Evolutionary conservation across 73 alveolate species (phyloP).

Genomic region (Diophrys appendiculata): DNA sequence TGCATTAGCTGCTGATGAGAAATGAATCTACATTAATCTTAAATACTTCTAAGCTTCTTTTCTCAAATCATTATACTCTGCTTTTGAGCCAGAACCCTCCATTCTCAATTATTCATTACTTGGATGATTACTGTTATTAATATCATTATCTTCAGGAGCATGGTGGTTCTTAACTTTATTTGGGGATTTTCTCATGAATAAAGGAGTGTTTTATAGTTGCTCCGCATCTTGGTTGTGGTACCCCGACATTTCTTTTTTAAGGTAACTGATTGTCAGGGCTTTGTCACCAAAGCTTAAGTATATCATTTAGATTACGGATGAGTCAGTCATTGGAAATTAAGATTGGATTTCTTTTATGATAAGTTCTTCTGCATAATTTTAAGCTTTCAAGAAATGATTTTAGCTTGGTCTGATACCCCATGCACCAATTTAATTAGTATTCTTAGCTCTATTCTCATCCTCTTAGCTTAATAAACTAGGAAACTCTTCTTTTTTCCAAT

Average conservation of each 20-base stretch:
- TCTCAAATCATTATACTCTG: not conserved
- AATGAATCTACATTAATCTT: not conserved
- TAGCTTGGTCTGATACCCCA: too few species aligned
- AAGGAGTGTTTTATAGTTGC: too few species aligned
- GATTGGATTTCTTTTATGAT: not conserved
- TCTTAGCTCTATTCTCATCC: not conserved
- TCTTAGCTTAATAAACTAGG: not conserved
- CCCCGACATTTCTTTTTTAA: not conserved
- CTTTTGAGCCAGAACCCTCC: not conserved
- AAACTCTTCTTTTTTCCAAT: not conserved
- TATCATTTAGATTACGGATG: not conserved
- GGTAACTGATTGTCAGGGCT: not conserved
- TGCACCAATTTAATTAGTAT: too few species aligned
- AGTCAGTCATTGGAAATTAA: not conserved
- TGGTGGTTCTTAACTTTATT: too few species aligned
- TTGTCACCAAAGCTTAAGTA: not conserved
- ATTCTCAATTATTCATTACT: not conserved
- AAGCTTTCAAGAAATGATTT: not conserved
- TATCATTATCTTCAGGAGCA: too few species aligned
- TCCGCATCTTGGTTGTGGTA: not conserved
- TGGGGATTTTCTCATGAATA: too few species aligned
- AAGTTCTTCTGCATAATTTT: not conserved
- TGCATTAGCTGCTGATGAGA: not conserved
- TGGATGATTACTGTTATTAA: not conserved
- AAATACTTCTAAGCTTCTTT: not conserved